phyloP scores from a whole-genome alignment of 2,329 filamentous ascomycete species.

The Paraphoma chrysanthemicola region DNA sequence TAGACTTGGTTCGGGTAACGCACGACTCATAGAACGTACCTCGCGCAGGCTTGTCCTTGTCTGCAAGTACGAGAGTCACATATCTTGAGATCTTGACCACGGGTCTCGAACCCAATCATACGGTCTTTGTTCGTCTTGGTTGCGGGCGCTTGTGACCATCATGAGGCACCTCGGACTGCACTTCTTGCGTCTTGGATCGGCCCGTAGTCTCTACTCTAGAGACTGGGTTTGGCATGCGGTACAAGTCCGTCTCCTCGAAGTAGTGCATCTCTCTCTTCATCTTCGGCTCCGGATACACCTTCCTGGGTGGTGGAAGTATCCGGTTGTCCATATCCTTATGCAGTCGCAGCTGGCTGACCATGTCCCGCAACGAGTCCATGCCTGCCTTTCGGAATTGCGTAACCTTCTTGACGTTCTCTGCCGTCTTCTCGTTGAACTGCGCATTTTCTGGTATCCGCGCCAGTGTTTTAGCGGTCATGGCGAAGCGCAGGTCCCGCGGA shows the following conservation, averaged over 20 bases:
- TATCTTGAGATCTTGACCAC: too few species aligned
- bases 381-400: conserved; percentile 75
- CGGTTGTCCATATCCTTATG: conserved; percentile 33
- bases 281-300: conserved; percentile 40
- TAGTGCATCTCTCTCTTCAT: conserved; percentile 37
- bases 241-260: conserved; percentile 30
- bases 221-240: conserved; percentile 31
- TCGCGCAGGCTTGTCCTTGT: too few species aligned
- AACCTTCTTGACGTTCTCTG: conserved; percentile 82
- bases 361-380: conserved; percentile 69
- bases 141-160: too few species aligned
- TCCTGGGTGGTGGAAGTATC: conserved; percentile 34
- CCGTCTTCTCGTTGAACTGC: conserved; percentile 73
- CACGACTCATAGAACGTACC: too few species aligned
- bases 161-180: too few species aligned
- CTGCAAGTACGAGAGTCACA: too few species aligned
- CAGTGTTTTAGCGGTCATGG: conserved; percentile 86
- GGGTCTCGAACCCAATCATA: too few species aligned
- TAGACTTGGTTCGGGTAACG: too few species aligned
- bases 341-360: conserved; percentile 55
- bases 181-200: too few species aligned
- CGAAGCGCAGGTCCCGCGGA: conserved; percentile 91
- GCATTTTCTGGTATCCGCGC: conserved; percentile 66
- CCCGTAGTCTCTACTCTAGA: background rate
- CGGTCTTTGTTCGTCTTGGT: too few species aligned